Conservation (phyloP, 2,329 filamentous ascomycete species). For the Aspergillus tamarii region DNA sequence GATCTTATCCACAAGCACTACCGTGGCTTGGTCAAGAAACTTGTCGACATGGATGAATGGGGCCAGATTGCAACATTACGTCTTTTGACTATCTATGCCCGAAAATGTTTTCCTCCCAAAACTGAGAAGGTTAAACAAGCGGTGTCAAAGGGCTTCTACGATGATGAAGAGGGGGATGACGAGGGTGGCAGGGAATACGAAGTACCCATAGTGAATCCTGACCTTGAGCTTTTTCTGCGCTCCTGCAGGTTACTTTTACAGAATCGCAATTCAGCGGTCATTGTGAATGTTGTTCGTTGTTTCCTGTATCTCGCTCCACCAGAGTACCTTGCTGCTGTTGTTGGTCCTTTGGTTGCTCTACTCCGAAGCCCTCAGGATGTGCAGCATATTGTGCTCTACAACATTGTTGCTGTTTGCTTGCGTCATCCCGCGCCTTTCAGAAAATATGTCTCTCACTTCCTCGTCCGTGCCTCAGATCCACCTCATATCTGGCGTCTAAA, state of each 20-base stretch:
- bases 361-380: conserved; percentile 84
- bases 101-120: conserved; percentile 80
- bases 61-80: conserved; percentile 82
- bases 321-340: conserved; percentile 72
- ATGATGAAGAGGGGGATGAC: conserved; percentile 59
- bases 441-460: conserved; percentile 84
- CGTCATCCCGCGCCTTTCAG: conserved; percentile 78
- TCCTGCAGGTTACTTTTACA: conserved; percentile 82
- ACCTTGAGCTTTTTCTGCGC: conserved; percentile 79
- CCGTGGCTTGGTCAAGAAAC: conserved; percentile 78
- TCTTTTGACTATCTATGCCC: conserved; percentile 80
- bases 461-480: conserved; percentile 78
- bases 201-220: conserved; percentile 70
- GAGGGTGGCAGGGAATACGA: conserved; percentile 55
- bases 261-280: conserved; percentile 89
- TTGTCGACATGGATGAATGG: conserved; percentile 99
- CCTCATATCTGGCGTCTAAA: conserved; percentile 88
- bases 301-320: conserved; percentile 83
- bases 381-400: conserved; percentile 86
- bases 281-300: conserved; percentile 81
- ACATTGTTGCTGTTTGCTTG: conserved; percentile 91
- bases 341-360: conserved; percentile 84
- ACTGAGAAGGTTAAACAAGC: conserved; percentile 61
- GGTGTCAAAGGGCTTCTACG: conserved; percentile 77
- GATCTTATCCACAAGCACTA: conserved; percentile 93